Evolutionary conservation across 495 filamentous ascomycete genomes (phyloP).

Genomic region (Penicillium verhagenii): DNA sequence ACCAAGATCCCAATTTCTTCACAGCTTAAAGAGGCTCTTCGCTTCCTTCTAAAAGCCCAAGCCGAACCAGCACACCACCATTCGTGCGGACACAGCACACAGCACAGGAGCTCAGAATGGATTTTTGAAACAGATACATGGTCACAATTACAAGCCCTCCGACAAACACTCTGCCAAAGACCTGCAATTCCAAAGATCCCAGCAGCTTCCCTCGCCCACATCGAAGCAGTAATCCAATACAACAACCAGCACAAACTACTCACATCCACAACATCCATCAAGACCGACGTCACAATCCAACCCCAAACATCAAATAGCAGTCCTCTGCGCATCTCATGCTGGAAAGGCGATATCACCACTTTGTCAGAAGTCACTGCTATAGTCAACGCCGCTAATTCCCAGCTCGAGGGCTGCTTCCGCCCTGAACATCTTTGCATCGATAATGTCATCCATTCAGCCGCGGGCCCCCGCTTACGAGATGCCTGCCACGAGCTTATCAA

Average conservation of each 20-base stretch:
- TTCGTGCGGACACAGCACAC: not conserved
- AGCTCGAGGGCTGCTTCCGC: slow-evolving; percentile 23
- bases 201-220: slow-evolving; percentile 4
- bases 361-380: slow-evolving; percentile 24
- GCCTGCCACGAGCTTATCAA: slow-evolving; percentile 19
- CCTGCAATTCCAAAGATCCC: slow-evolving; percentile 6
- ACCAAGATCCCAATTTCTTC: not conserved
- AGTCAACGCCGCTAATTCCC: slow-evolving; percentile 25
- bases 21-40: not conserved
- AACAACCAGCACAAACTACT: slow-evolving; percentile 13
- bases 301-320: not conserved
- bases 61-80: not conserved
- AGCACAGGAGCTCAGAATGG: slow-evolving; percentile 2
- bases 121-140: slow-evolving; percentile 15
- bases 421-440: slow-evolving; percentile 29
- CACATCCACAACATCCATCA: slow-evolving; percentile 14
- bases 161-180: slow-evolving; percentile 12
- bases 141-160: slow-evolving; percentile 16
- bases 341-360: slow-evolving; percentile 29
- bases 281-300: not conserved
- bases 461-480: slow-evolving; percentile 24
- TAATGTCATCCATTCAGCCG: slow-evolving; percentile 27
- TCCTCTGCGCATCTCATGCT: slow-evolving; percentile 7
- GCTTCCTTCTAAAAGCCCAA: not conserved
- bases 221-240: slow-evolving; percentile 19